Evolutionary conservation across 768 basidiomycete genomes (phyloP).

Genomic region (Mycena filopes): DNA sequence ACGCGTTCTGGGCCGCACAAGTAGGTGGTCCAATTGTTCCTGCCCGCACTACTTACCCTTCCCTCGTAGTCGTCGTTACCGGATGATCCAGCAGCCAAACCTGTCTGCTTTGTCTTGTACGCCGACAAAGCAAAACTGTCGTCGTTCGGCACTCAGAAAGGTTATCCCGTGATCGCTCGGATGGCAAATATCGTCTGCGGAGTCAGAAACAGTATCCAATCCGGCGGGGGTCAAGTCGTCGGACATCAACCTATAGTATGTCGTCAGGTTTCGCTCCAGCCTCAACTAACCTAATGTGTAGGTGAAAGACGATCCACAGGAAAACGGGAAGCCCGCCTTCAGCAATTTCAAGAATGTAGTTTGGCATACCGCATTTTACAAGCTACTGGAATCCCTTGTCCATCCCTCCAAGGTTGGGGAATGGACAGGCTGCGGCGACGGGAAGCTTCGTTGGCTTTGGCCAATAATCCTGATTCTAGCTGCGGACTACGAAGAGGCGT

Average conservation of each 20-base stretch:
- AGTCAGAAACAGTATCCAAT: conserved; percentile 27
- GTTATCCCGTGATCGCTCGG: conserved; percentile 31
- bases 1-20: conserved; percentile 50
- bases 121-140: conserved; percentile 37
- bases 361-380: conserved; percentile 50
- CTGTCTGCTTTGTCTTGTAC: conserved; percentile 30
- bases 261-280: not conserved
- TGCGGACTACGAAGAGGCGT: conserved; percentile 60
- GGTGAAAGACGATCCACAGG: conserved; percentile 44
- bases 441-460: conserved; percentile 40
- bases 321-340: conserved; percentile 43
- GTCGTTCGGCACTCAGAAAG: conserved; percentile 32
- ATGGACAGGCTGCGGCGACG: conserved; percentile 41
- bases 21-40: conserved; percentile 26
- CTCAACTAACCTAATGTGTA: conserved; percentile 17
- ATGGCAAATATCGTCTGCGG: conserved; percentile 26
- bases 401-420: conserved; percentile 35
- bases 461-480: conserved; percentile 51
- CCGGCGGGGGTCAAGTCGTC: conserved; percentile 35
- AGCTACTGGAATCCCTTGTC: conserved; percentile 43
- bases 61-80: too few relatives aligned
- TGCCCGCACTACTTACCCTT: conserved; percentile 4
- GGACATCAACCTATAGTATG: conserved; percentile 33
- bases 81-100: too few relatives aligned
- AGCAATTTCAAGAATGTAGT: conserved; percentile 46